Percentiles rank a stretch among this genome's conserved stretches.
Evolutionary conservation across 2,329 filamentous ascomycete species (phyloP).

Genomic region (Byssothecium circinans): DNA sequence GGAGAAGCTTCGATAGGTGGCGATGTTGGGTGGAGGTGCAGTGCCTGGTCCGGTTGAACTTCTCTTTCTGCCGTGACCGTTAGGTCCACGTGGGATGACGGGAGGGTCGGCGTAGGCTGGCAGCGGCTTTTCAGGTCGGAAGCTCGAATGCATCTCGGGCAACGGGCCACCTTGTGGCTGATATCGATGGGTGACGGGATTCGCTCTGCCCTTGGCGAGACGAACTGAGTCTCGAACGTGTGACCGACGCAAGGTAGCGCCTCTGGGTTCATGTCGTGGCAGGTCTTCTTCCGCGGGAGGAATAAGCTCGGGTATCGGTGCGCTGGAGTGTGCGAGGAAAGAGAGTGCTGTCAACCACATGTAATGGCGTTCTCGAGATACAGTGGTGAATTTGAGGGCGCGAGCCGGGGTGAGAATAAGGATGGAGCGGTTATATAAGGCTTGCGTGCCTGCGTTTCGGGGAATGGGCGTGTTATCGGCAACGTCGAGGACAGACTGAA

Average conservation of each 20-base stretch:
- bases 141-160: slow-evolving; percentile 32
- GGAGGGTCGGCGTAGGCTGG: slow-evolving; percentile 70
- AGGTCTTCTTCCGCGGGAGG: slow-evolving; percentile 31
- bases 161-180: slow-evolving; percentile 31
- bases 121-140: slow-evolving; percentile 49
- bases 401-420: slow-evolving; percentile 90
- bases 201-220: slow-evolving; percentile 72
- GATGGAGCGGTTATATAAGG: slow-evolving; percentile 88
- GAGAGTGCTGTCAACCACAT: slow-evolving; percentile 93
- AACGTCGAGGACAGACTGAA: slow-evolving; percentile 95
- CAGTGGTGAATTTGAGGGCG: slow-evolving; percentile 91
- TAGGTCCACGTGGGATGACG: slow-evolving; percentile 68
- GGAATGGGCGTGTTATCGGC: slow-evolving; percentile 89
- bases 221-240: slow-evolving; percentile 86
- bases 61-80: slow-evolving; percentile 80
- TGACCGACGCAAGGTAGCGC: slow-evolving; percentile 52
- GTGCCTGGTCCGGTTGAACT: slow-evolving; percentile 83
- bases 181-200: slow-evolving; percentile 41
- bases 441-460: slow-evolving; percentile 60
- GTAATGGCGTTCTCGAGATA: slow-evolving; percentile 82
- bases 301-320: slow-evolving; percentile 72
- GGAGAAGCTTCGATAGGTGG: slow-evolving; percentile 78
- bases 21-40: slow-evolving; percentile 61
- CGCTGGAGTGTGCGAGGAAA: slow-evolving; percentile 87
- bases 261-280: slow-evolving; percentile 37